Evolutionary conservation across 1,284 basidiomycete species (phyloP).

Genomic region (Violaceomyces palustris): DNA sequence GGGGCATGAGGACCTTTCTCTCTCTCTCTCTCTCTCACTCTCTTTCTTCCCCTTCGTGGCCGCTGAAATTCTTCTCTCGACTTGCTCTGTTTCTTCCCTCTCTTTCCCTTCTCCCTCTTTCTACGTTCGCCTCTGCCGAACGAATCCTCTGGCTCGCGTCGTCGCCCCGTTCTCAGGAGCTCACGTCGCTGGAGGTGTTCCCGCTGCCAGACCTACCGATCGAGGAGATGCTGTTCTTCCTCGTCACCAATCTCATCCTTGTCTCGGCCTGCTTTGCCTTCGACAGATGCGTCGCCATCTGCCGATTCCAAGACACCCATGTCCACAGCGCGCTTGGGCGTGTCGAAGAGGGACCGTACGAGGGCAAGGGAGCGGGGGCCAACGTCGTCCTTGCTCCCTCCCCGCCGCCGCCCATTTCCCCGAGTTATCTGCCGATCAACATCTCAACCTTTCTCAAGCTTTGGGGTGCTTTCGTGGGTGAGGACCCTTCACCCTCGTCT

Average conservation of each 20-base stretch:
- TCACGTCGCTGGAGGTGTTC: slow-evolving; percentile 40
- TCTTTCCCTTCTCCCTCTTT: no score
- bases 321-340: not conserved
- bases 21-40: no score
- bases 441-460: no score
- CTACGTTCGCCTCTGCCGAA: not conserved
- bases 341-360: not conserved
- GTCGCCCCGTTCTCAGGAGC: slow-evolving; percentile 12
- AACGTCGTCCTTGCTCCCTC: slow-evolving; percentile 27
- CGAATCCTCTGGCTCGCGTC: not conserved
- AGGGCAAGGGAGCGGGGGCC: slow-evolving; percentile 1
- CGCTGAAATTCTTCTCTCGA: no score
- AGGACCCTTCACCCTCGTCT: no score
- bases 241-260: slow-evolving; percentile 46
- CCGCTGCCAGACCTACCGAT: slow-evolving; percentile 41
- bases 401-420: no score
- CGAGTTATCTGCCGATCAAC: no score
- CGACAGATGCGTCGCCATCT: slow-evolving; percentile 41
- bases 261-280: slow-evolving; percentile 45
- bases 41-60: no score
- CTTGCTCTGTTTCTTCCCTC: no score
- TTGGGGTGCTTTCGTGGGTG: no score
- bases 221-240: slow-evolving; percentile 48
- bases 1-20: no score
- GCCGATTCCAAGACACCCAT: slow-evolving; percentile 3